A percentile compares a stretch with the other conserved stretches of the same genome.
Conservation (phyloP, 306 rosid species). For the Delonix regia region DNA sequence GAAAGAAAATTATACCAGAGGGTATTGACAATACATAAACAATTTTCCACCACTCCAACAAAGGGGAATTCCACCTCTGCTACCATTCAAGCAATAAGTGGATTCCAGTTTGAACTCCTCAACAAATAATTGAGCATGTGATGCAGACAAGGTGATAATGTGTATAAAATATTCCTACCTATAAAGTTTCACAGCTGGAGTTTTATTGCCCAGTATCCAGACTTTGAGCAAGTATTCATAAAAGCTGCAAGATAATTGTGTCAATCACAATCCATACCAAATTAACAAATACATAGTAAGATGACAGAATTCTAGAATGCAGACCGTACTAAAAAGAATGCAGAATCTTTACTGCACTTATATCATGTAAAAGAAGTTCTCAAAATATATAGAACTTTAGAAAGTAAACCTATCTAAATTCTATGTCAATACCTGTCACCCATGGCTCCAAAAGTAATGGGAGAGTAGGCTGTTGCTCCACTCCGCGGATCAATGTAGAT, state of each 20-base stretch:
- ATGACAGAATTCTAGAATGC: slow-evolving; percentile 20
- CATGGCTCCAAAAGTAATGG: slow-evolving; percentile 96
- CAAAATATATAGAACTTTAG: background rate
- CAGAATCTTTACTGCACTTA: slow-evolving; percentile 6
- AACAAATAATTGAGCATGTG: slow-evolving; percentile 20
- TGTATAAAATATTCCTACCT: slow-evolving; percentile 59
- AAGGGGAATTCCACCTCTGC: slow-evolving; percentile 29
- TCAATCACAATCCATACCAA: slow-evolving; percentile 36
- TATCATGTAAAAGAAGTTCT: slow-evolving; percentile 24
- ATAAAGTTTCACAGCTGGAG: slow-evolving; percentile 77
- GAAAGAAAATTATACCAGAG: background rate
- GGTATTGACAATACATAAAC: slow-evolving; percentile 9
- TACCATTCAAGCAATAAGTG: slow-evolving; percentile 17
- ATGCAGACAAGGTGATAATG: background rate
- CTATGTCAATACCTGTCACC: slow-evolving; percentile 82
- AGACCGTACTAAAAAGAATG: slow-evolving; percentile 16
- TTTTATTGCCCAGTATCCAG: slow-evolving; percentile 92
- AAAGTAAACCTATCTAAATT: slow-evolving; percentile 16
- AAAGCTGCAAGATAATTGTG: slow-evolving; percentile 69
- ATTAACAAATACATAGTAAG: slow-evolving; percentile 21
- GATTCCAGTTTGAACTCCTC: slow-evolving; percentile 30
- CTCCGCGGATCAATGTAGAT: slow-evolving; percentile 77
- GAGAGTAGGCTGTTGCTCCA: slow-evolving; percentile 64
- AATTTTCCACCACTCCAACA: slow-evolving; percentile 11
- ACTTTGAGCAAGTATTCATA: slow-evolving; percentile 98